A percentile compares a stretch with the other conserved stretches of the same genome.
These are phyloP conservation scores for Sugiyamaella neomexicana DNA, from an alignment of 1,139 yeast genomes.

Conservation along the genomic window DNA sequence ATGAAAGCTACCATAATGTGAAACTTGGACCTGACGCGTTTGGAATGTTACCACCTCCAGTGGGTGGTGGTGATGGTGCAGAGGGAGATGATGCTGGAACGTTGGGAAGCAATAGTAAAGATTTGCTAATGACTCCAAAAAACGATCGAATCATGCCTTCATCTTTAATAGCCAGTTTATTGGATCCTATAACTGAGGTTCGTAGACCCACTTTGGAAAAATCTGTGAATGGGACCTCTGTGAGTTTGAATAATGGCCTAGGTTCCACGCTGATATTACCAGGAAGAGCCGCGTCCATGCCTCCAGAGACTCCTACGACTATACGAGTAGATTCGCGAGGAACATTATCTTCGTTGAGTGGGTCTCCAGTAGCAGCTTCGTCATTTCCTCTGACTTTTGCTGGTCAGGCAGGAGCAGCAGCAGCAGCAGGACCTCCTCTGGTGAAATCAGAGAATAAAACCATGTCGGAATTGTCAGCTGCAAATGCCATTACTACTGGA, in stretches of 20 bases:
- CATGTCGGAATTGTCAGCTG: constrained; percentile 14
- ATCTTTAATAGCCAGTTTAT: constrained; percentile 11
- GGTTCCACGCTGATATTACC: constrained; percentile 14
- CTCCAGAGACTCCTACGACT: constrained; percentile 21
- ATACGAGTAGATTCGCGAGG: not conserved
- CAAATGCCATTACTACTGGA: constrained; percentile 19
- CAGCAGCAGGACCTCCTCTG: not conserved
- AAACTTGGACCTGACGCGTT: constrained; percentile 17
- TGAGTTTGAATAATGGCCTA: constrained; percentile 6
- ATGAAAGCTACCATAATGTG: constrained; percentile 2
- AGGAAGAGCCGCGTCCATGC: constrained; percentile 21
- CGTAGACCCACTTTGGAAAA: constrained; percentile 20
- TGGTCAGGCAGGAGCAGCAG: constrained; percentile 10
- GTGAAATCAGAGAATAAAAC: constrained; percentile 5
- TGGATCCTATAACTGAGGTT: constrained; percentile 20
- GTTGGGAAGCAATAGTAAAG: not conserved
- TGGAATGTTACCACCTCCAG: constrained; percentile 15
- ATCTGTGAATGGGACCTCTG: not conserved
- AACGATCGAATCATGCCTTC: constrained; percentile 15
- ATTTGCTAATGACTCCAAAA: constrained; percentile 20
- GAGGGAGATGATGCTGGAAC: not conserved
- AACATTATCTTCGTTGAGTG: not conserved
- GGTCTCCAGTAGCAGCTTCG: constrained; percentile 8
- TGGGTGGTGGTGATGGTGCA: not conserved
- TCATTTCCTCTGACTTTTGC: constrained; percentile 29